These are phyloP conservation scores for Myrmaecium sp. DNA, from an alignment of 2,329 filamentous ascomycete species.

Conservation along the genomic window DNA sequence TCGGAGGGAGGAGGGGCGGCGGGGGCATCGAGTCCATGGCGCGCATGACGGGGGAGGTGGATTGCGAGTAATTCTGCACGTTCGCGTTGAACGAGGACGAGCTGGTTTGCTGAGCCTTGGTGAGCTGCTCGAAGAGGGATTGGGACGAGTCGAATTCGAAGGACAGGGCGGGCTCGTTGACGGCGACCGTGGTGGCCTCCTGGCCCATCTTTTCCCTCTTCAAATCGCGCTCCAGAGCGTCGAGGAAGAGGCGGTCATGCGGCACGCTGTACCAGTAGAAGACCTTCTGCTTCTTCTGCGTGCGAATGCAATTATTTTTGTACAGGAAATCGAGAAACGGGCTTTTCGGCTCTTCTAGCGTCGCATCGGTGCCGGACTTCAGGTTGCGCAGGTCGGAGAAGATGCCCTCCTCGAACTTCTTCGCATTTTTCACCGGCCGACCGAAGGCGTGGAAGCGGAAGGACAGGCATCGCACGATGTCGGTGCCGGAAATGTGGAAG, in stretches of 20 bases:
- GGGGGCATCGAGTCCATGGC: constrained; percentile 90
- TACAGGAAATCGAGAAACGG: constrained; percentile 96
- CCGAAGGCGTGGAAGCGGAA: constrained; percentile 98
- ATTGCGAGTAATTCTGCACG: constrained; percentile 52
- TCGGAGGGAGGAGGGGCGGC: constrained; percentile 59
- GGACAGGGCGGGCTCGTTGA: constrained; percentile 90
- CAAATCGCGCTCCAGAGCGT: constrained; percentile 88
- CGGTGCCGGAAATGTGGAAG: constrained; percentile 97
- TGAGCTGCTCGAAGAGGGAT: constrained; percentile 97
- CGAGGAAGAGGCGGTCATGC: constrained; percentile 91
- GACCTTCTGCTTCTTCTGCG: constrained; percentile 99
- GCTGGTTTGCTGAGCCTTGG: constrained; percentile 96
- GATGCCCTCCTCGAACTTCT: constrained; percentile 99
- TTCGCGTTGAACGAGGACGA: constrained; percentile 89
- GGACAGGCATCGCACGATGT: constrained; percentile 94
- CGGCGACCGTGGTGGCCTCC: constrained; percentile 89
- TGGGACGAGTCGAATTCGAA: constrained; percentile 99
- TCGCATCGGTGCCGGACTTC: constrained; percentile 95
- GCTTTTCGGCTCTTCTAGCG: constrained; percentile 96
- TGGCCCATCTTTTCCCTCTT: constrained; percentile 99
- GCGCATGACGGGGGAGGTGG: constrained; percentile 76
- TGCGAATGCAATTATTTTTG: constrained; percentile 99
- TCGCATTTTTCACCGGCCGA: constrained; percentile 95
- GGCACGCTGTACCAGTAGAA: constrained; percentile 99
- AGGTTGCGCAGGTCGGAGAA: constrained; percentile 97